These are phyloP conservation scores for Lavandula angustifolia DNA, from an alignment of 257 asterid species.

Conservation along the genomic window DNA sequence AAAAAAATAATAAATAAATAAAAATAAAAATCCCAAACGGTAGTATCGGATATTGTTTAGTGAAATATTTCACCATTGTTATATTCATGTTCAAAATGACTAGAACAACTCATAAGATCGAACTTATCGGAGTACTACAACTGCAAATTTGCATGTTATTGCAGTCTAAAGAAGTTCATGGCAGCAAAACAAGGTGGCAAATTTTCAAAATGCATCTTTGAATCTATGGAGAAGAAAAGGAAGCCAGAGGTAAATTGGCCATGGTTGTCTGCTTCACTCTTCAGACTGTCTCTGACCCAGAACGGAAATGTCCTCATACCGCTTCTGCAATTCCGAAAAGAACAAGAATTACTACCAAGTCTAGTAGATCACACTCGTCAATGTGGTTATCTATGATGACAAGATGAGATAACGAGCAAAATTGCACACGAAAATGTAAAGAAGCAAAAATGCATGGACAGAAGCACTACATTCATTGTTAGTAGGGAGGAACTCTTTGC, in stretches of 20 bases:
- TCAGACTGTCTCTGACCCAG: constrained; percentile 81
- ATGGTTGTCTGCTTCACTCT: constrained; percentile 45
- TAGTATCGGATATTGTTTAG: not conserved
- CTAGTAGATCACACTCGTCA: not conserved
- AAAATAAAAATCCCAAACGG: not conserved
- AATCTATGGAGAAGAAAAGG: constrained; percentile 32
- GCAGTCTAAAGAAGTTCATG: constrained; percentile 22
- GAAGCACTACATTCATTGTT: no score
- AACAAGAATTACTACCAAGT: not conserved
- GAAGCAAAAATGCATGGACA: no score
- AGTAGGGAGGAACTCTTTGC: no score
- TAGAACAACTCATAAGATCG: constrained; percentile 14
- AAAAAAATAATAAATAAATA: no score
- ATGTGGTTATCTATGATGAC: no score
- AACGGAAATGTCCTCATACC: constrained; percentile 79
- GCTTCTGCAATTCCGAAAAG: constrained; percentile 57
- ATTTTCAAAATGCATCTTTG: constrained; percentile 44
- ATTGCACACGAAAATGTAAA: no score
- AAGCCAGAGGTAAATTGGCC: constrained; percentile 4
- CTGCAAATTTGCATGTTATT: constrained; percentile 25
- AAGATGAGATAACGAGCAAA: no score
- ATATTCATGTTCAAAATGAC: constrained; percentile 25
- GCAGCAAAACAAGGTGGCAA: constrained; percentile 30
- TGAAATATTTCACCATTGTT: constrained; percentile 25
- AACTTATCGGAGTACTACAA: constrained; percentile 26